Evolutionary conservation across 2,329 filamentous ascomycete genomes (phyloP), one percentile per base, ranked within the genome.

Genomic region (Monilinia fructicola): DNA sequence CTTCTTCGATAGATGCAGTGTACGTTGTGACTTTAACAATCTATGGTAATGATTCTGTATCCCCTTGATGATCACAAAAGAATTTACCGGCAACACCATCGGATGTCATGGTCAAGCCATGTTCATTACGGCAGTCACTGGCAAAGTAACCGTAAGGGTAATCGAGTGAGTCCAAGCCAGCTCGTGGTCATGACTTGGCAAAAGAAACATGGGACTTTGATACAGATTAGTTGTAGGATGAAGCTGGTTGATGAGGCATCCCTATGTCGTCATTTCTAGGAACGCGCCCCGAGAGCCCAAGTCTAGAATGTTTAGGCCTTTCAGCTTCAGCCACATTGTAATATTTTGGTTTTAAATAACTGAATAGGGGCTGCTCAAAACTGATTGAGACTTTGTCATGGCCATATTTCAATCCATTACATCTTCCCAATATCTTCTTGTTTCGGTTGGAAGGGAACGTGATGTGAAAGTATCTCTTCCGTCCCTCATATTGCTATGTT

Each of bases 341-440:
- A 59, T 70, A 70, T 4, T 69, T 56, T 6, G 65, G 56, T 42
- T 64, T 71, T 21, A 68, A 62, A 64, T 72, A 73, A 59, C 69
- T 69, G 69, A 70, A 44, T 71, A 63, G 2, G 68, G 67, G 0
- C 66, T 67, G 52, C 65, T 69, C 23, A 70, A 62, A 68, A 70
- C 69, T 23, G 69, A 26, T 26, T 16, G n/a, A 42, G 56, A 48
- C 10, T 46, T 44, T 11, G n/a, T 26, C 26, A 26, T 35, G 3
- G 60, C 66, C 42, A 75, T 70, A 68, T 89, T 89, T 44, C 87
- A 80, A 69, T 88, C 85, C 1, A 85, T 86, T 1, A 89, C 85
- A 73, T 88, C 86, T 73, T 90, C 87, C n/a, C 83, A 86, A 70
- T 86, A 88, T 60, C 84, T 81, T 54, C 81, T 79, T 0, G 78